Conservation (phyloP, 2,329 filamentous ascomycete species). For the Alternaria conjuncta region DNA sequence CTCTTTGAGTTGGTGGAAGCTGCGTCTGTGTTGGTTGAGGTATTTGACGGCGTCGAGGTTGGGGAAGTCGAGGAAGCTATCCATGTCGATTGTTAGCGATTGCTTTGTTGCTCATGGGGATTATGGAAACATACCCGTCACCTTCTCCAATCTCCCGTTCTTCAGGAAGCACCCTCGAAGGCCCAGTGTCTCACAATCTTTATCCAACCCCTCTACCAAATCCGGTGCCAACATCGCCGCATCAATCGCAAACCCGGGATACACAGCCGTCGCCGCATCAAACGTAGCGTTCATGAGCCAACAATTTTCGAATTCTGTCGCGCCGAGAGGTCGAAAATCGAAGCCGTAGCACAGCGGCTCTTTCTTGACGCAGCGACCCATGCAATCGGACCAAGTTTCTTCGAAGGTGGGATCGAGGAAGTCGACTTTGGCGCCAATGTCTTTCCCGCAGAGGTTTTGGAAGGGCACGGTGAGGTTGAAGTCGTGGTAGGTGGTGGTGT, state of each 20-base stretch:
- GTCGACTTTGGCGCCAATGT: slow-evolving; percentile 14
- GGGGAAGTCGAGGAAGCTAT: not conserved
- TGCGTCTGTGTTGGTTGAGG: not conserved
- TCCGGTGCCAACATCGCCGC: slow-evolving; percentile 5
- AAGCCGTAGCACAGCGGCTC: slow-evolving; percentile 15
- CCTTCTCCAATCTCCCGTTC: not conserved
- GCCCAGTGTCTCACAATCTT: not conserved
- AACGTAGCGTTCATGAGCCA: slow-evolving; percentile 14
- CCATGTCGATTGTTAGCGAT: not conserved
- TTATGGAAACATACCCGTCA: not conserved
- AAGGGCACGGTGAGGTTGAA: not conserved
- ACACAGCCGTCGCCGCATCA: not conserved
- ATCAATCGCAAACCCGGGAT: not conserved
- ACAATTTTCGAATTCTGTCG: slow-evolving; percentile 2
- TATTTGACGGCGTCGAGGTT: not conserved
- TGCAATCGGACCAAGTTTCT: slow-evolving; percentile 1
- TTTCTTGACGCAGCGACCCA: slow-evolving; percentile 12
- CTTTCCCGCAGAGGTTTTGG: slow-evolving; percentile 16
- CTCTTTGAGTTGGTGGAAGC: not conserved
- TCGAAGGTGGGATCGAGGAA: slow-evolving; percentile 6
- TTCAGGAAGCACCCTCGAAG: not conserved
- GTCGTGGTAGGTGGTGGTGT: not conserved
- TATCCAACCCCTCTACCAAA: not conserved
- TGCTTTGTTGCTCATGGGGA: not conserved
- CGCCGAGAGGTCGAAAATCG: slow-evolving; percentile 8